Evolutionary conservation across 805 yeast genomes (phyloP).

Genomic region (Pachysolen tannophilus): DNA sequence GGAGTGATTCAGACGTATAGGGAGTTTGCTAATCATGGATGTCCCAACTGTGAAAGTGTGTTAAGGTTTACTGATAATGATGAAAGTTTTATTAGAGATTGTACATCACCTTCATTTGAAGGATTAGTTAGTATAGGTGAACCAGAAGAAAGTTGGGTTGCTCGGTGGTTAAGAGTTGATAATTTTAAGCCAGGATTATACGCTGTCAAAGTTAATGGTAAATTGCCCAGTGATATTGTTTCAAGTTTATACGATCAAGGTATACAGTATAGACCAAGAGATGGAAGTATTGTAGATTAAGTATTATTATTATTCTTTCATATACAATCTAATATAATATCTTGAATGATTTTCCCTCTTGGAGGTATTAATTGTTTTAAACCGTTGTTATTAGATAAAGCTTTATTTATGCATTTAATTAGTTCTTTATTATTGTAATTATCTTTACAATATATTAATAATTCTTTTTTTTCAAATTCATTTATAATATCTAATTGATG

Average conservation of each 20-base stretch:
- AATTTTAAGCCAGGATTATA: slow-evolving; percentile 84
- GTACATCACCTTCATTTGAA: slow-evolving; percentile 95
- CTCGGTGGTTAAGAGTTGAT: slow-evolving; percentile 89
- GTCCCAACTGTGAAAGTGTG: slow-evolving; percentile 94
- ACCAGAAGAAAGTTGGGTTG: slow-evolving; percentile 88
- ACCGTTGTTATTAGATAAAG: not conserved
- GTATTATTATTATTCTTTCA: not conserved
- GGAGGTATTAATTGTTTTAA: slow-evolving; percentile 1
- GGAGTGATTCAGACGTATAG: slow-evolving; percentile 81
- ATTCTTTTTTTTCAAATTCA: slow-evolving; percentile 1
- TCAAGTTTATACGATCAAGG: slow-evolving; percentile 66
- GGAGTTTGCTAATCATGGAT: slow-evolving; percentile 76
- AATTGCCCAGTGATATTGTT: slow-evolving; percentile 79
- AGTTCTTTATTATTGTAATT: not conserved
- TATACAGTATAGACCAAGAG: slow-evolving; percentile 88
- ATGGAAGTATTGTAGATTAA: slow-evolving; percentile 73
- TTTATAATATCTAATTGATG: slow-evolving; percentile 66
- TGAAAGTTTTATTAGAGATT: slow-evolving; percentile 77
- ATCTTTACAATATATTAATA: slow-evolving; percentile 5
- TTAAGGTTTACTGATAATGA: slow-evolving; percentile 72
- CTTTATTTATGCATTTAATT: slow-evolving; percentile 1
- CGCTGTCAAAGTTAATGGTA: slow-evolving; percentile 90
- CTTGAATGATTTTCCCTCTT: slow-evolving; percentile 5
- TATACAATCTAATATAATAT: slow-evolving; percentile 3
- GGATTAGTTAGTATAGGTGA: slow-evolving; percentile 89